A percentile compares a stretch with the other conserved stretches of the same genome.
phyloP scores from a whole-genome alignment of 805 yeast species.

The Schwanniomyces polymorphus region DNA sequence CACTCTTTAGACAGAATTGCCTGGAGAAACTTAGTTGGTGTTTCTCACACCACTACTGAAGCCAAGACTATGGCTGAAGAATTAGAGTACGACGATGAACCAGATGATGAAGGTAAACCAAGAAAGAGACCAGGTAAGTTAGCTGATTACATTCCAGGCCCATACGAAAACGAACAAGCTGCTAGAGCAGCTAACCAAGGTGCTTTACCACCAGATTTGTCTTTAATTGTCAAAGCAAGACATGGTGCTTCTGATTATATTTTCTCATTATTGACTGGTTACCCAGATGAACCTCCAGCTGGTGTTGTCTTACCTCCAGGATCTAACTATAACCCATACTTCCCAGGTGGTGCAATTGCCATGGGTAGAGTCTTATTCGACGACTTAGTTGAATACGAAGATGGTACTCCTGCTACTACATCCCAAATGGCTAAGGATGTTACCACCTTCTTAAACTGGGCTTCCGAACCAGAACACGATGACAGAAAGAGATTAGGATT shows the following conservation, averaged over 20 bases:
- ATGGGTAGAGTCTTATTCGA: constrained; percentile 99
- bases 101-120: constrained; percentile 95
- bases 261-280: constrained; percentile 93
- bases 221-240: constrained; percentile 96
- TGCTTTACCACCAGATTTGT: constrained; percentile 97
- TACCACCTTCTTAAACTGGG: constrained; percentile 94
- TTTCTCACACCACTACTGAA: constrained; percentile 87
- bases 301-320: constrained; percentile 94
- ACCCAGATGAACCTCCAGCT: constrained; percentile 98
- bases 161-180: constrained; percentile 97
- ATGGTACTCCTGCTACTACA: constrained; percentile 97
- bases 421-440: constrained; percentile 99
- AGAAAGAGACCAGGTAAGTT: constrained; percentile 97
- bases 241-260: constrained; percentile 97
- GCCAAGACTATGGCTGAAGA: constrained; percentile 93
- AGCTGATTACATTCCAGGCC: constrained; percentile 92
- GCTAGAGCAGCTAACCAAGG: constrained; percentile 99
- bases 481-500: constrained; percentile 96
- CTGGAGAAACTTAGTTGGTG: constrained; percentile 98
- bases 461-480: constrained; percentile 97
- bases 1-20: constrained; percentile 96
- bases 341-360: constrained; percentile 99
- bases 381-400: constrained; percentile 97
- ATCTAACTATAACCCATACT: constrained; percentile 97
- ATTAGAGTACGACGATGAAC: constrained; percentile 96